phyloP scores from a whole-genome alignment of 257 asterid species.

The Lavandula angustifolia region DNA sequence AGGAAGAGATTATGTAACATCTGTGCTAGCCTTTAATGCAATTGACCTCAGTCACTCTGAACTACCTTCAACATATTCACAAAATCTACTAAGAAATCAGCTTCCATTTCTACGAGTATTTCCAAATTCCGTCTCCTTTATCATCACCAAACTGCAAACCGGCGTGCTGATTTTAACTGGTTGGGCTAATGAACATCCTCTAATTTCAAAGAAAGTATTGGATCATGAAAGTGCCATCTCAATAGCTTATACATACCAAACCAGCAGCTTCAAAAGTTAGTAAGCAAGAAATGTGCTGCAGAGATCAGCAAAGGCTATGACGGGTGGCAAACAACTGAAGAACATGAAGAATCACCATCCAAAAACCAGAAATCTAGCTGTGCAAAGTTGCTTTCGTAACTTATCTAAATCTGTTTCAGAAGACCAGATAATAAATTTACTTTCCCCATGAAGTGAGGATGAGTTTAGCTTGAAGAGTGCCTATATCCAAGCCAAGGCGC shows the following conservation, averaged over 20 bases:
- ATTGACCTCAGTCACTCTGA: not conserved
- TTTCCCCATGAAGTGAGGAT: constrained; percentile 35
- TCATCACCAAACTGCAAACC: not conserved
- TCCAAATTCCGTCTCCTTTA: constrained; percentile 4
- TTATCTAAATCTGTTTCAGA: constrained; percentile 39
- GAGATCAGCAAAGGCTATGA: constrained; percentile 37
- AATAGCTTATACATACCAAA: not conserved
- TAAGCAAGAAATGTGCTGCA: not conserved
- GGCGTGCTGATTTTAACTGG: not conserved
- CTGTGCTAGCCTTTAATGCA: not conserved
- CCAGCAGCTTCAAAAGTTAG: not conserved
- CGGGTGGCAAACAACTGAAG: constrained; percentile 70
- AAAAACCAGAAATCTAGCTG: constrained; percentile 58
- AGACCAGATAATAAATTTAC: constrained; percentile 64
- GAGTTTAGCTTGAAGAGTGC: constrained; percentile 40
- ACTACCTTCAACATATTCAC: not conserved
- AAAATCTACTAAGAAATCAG: not conserved
- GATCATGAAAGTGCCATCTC: not conserved
- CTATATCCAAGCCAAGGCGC: constrained; percentile 49
- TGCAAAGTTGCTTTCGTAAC: constrained; percentile 56
- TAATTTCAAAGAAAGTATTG: not conserved
- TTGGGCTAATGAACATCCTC: not conserved
- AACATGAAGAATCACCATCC: constrained; percentile 70
- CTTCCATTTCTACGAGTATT: not conserved
- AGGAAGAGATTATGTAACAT: not conserved